phyloP scores from a whole-genome alignment of 805 yeast genomes.

The Tetrapisispora phaffii region DNA sequence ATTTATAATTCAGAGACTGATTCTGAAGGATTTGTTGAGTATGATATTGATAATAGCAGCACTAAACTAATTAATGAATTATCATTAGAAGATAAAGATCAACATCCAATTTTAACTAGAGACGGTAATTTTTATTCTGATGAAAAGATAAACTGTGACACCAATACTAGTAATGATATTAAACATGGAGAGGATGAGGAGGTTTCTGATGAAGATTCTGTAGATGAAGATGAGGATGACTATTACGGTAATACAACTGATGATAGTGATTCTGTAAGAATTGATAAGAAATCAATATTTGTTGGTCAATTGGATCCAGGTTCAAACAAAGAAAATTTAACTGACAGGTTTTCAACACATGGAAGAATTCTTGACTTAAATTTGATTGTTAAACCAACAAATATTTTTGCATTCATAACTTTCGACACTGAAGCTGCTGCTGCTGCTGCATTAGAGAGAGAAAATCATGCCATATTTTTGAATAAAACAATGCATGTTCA shows the following conservation, averaged over 20 bases:
- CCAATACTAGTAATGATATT: not conserved
- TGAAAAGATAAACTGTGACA: not conserved
- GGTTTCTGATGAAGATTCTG: not conserved
- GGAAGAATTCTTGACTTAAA: slow-evolving; percentile 54
- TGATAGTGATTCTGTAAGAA: slow-evolving; percentile 24
- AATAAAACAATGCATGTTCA: slow-evolving; percentile 78
- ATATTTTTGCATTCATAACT: slow-evolving; percentile 64
- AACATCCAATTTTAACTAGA: not conserved
- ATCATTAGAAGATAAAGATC: not conserved
- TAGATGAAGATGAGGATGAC: slow-evolving; percentile 2
- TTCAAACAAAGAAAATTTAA: slow-evolving; percentile 46
- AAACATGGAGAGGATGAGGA: slow-evolving; percentile 5
- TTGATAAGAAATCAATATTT: slow-evolving; percentile 67
- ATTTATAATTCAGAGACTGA: slow-evolving; percentile 1
- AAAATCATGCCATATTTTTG: slow-evolving; percentile 68
- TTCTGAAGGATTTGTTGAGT: slow-evolving; percentile 1
- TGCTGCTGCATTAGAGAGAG: slow-evolving; percentile 77
- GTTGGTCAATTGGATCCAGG: slow-evolving; percentile 59
- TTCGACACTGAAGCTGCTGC: slow-evolving; percentile 61
- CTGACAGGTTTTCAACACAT: slow-evolving; percentile 52
- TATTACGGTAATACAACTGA: slow-evolving; percentile 1
- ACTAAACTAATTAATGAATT: not conserved
- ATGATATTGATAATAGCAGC: not conserved
- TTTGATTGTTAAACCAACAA: slow-evolving; percentile 42
- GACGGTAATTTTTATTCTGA: not conserved